phyloP scores from a whole-genome alignment of 768 basidiomycete species.

The Obba rivulosa region DNA sequence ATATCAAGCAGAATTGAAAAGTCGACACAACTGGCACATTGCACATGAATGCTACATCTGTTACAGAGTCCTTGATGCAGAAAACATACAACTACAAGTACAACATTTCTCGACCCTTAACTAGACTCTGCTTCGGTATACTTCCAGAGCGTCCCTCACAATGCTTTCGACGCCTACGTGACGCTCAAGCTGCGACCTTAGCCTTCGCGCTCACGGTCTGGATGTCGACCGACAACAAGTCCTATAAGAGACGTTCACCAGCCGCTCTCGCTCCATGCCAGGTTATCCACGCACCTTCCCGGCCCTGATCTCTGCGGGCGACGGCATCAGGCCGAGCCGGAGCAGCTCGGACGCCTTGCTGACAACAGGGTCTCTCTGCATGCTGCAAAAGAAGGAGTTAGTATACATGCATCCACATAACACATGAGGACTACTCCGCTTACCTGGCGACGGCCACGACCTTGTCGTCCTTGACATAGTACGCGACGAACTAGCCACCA shows the following conservation, averaged over 20 bases:
- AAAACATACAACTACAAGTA: background rate
- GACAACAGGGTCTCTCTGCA: constrained; percentile 81
- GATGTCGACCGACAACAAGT: constrained; percentile 27
- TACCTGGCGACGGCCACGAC: constrained; percentile 66
- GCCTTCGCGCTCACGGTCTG: constrained; percentile 18
- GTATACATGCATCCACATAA: too few species aligned
- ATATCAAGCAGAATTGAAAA: too few species aligned
- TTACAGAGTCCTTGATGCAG: background rate
- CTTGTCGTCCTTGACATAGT: constrained; percentile 61
- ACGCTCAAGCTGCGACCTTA: constrained; percentile 9
- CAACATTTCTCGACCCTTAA: background rate
- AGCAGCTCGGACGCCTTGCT: constrained; percentile 74
- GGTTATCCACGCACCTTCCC: constrained; percentile 54
- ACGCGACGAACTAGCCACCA: constrained; percentile 62
- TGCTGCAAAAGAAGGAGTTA: constrained; percentile 45
- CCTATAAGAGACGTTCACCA: constrained; percentile 11
- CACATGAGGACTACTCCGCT: too few species aligned
- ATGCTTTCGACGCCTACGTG: background rate
- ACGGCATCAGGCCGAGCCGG: constrained; percentile 76
- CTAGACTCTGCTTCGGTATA: background rate
- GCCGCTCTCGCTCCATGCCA: background rate
- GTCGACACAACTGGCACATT: too few species aligned
- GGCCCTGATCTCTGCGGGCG: constrained; percentile 60
- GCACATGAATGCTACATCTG: too few species aligned
- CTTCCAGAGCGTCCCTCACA: background rate